Evolutionary conservation across 78 protist genomes (phyloP), one percentile per base, ranked within the genome.

Genomic region (Dictyostelium brefeldianum): DNA sequence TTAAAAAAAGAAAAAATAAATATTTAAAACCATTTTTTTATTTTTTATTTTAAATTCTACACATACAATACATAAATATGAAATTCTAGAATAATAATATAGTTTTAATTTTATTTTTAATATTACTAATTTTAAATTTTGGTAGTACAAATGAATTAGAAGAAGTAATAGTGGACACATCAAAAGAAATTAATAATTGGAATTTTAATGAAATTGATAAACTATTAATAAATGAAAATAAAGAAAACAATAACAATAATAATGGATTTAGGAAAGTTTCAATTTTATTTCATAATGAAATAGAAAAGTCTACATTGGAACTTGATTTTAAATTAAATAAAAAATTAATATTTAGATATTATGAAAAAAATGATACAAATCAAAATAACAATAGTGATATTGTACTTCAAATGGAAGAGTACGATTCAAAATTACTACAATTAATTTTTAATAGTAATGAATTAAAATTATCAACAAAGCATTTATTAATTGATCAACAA

Each of bases 131-230:
- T 31, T 15, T 67, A 67, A 25, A 67, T 67, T 4, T 10, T 31
- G 31, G 12, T 31, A 6, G 0, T 5, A 20, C 75, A 67, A 67
- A 31, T 25, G 5, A 27, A 67, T 67, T 67, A 31, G 48, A 41
- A 31, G 47, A 67, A 29, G 73, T 27, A 8, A 6, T 64, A 27
- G 14, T 67, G 20, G 36, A 67, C 5, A 67, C 12, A 4, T 31
- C 75, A 27, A 29, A 41, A 17, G 75, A 31, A 6, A 36, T 22
- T 62, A 36, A 25, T 11, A 67, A 27, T 6, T 67, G 75, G 75
- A 67, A 67, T 31, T 67, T 67, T 67, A 47, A 67, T 5, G 75
- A 67, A 67, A 67, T 67, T 31, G 75, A 67, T 67, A 67, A 67
- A 67, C 2, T 67, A 6, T 31, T 67, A 15, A 29, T 67, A 41